Conservation (phyloP, 805 yeast genomes). For the Cyberlindnera amylophila region DNA sequence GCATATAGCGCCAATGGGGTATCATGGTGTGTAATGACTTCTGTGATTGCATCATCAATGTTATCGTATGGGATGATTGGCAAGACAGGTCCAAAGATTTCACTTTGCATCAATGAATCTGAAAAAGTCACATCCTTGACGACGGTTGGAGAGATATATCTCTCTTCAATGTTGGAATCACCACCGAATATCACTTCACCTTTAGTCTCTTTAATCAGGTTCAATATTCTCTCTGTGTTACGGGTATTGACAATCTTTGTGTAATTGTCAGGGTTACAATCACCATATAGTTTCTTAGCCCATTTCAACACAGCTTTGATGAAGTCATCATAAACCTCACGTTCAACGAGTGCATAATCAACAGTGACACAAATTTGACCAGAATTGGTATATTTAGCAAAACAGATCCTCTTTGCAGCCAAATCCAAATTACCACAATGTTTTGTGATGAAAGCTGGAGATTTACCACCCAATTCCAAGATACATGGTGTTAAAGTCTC, state of each 20-base stretch:
- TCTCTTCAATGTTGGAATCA: conserved; percentile 32
- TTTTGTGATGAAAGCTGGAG: conserved; percentile 71
- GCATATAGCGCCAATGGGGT: conserved; percentile 81
- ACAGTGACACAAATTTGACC: conserved; percentile 94
- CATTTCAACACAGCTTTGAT: conserved; percentile 35
- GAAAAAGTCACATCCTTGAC: conserved; percentile 57
- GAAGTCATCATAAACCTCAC: conserved; percentile 49
- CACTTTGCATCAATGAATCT: conserved; percentile 71
- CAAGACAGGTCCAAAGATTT: conserved; percentile 81
- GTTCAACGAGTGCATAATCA: conserved; percentile 75
- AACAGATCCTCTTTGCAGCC: conserved; percentile 59
- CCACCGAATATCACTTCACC: conserved; percentile 42
- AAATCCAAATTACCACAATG: conserved; percentile 40
- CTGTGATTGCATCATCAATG: conserved; percentile 40
- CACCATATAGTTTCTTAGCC: conserved; percentile 44
- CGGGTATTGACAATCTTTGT: conserved; percentile 60
- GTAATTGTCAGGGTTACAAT: conserved; percentile 29
- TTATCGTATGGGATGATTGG: conserved; percentile 60
- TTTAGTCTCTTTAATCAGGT: conserved; percentile 42
- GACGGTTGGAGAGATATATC: conserved; percentile 70
- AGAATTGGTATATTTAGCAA: conserved; percentile 76
- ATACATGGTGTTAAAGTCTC: conserved; percentile 74
- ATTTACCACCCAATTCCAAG: conserved; percentile 89
- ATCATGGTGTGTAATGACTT: conserved; percentile 49
- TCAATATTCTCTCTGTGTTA: conserved; percentile 45